Percentiles rank a stretch among this genome's conserved stretches.
Evolutionary conservation across 2,329 filamentous ascomycete species (phyloP).

Genomic region (Xylariaceae sp.): DNA sequence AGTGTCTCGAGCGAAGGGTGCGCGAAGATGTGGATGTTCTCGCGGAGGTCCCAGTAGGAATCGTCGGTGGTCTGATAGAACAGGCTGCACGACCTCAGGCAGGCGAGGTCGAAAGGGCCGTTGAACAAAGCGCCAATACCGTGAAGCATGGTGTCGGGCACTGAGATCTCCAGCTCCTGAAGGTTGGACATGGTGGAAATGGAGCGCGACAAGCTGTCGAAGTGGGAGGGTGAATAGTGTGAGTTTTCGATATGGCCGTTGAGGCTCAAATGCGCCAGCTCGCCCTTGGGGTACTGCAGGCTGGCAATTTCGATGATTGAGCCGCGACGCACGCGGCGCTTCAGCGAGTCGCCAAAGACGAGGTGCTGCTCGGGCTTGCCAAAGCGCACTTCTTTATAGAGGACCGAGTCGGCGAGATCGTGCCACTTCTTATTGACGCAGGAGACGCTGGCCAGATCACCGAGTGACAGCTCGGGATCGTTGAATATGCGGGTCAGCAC

Average conservation of each 20-base stretch:
- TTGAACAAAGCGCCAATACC: slow-evolving; percentile 50
- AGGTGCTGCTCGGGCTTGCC: slow-evolving; percentile 47
- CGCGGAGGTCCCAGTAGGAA: slow-evolving; percentile 49
- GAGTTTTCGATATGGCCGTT: slow-evolving; percentile 36
- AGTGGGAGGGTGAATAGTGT: slow-evolving; percentile 32
- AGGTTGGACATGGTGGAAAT: slow-evolving; percentile 51
- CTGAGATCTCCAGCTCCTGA: slow-evolving; percentile 44
- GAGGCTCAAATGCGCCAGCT: slow-evolving; percentile 42
- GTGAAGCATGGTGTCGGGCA: slow-evolving; percentile 42
- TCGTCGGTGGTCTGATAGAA: slow-evolving; percentile 45
- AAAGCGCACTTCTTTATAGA: slow-evolving; percentile 48
- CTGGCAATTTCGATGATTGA: slow-evolving; percentile 45
- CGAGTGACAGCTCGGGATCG: slow-evolving; percentile 32
- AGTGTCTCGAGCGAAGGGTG: slow-evolving; percentile 48
- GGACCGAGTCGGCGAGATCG: slow-evolving; percentile 43
- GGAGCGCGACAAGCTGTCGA: slow-evolving; percentile 45
- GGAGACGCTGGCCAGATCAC: slow-evolving; percentile 43
- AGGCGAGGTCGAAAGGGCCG: slow-evolving; percentile 49
- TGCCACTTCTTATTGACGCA: slow-evolving; percentile 43
- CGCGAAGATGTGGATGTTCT: slow-evolving; percentile 51
- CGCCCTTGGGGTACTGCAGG: slow-evolving; percentile 43
- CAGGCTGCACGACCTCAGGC: slow-evolving; percentile 44
- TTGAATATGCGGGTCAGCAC: slow-evolving; percentile 42
- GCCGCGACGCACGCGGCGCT: slow-evolving; percentile 44
- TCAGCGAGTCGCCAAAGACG: slow-evolving; percentile 47